A percentile compares a stretch with the other conserved stretches of the same genome.
These are phyloP conservation scores for Colletotrichum simmondsii DNA, from an alignment of 2,329 filamentous ascomycete species.

Conservation along the genomic window DNA sequence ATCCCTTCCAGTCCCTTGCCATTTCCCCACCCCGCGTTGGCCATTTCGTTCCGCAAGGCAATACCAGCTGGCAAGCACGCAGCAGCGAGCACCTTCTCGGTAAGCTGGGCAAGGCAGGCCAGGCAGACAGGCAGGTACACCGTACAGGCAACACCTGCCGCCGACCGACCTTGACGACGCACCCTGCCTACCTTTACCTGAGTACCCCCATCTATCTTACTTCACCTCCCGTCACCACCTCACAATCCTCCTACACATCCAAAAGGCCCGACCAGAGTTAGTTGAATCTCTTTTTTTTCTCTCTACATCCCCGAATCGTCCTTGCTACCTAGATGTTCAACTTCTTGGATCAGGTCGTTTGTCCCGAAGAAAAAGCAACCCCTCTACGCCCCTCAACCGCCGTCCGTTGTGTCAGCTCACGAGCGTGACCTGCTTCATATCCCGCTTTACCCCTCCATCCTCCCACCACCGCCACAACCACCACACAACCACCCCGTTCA, in stretches of 20 bases:
- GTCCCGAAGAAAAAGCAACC: constrained; percentile 2
- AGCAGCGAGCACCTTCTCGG: constrained; percentile 1
- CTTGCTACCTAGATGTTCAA: background rate
- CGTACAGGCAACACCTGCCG: constrained; percentile 1
- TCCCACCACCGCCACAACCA: constrained; percentile 19
- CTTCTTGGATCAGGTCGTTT: constrained; percentile 3
- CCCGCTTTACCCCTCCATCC: constrained; percentile 34
- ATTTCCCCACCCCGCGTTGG: constrained; percentile 22
- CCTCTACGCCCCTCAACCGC: background rate
- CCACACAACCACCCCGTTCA: constrained; percentile 3
- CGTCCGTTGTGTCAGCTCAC: constrained; percentile 19
- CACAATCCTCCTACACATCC: constrained; percentile 8
- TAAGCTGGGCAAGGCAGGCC: background rate
- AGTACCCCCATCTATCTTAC: background rate
- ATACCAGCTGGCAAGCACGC: constrained; percentile 12
- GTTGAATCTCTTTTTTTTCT: background rate
- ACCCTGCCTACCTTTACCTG: background rate
- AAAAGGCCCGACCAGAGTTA: constrained; percentile 24
- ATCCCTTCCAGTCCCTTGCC: constrained; percentile 15
- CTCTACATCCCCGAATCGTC: background rate
- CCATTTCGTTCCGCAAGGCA: constrained; percentile 10
- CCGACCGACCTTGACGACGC: background rate
- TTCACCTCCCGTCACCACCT: background rate
- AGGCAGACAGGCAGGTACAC: background rate
- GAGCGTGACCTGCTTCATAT: constrained; percentile 24